phyloP scores from a whole-genome alignment of 2,329 filamentous ascomycete species.

The Colletotrichum cordylinicola region DNA sequence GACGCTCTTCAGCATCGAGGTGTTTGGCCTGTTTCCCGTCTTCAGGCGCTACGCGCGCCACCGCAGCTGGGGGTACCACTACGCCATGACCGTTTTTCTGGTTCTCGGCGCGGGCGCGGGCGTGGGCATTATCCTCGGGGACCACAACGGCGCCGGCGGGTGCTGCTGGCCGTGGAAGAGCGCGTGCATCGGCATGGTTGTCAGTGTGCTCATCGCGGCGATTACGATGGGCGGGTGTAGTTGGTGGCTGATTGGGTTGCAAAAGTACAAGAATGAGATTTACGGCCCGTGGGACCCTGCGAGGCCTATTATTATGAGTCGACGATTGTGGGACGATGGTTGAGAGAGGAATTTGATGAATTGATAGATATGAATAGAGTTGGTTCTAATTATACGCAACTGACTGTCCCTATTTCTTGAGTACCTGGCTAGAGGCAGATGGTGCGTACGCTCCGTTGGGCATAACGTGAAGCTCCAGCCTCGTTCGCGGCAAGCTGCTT shows the following conservation, averaged over 20 bases:
- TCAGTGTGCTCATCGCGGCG: constrained; percentile 76
- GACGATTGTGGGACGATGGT: constrained; percentile 57
- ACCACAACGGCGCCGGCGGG: constrained; percentile 34
- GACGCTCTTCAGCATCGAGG: constrained; percentile 95
- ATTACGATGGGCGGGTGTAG: constrained; percentile 91
- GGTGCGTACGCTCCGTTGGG: no score
- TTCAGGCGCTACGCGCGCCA: constrained; percentile 89
- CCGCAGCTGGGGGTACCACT: constrained; percentile 81
- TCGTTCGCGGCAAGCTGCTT: background rate
- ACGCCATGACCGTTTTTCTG: constrained; percentile 75
- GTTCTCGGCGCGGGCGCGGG: constrained; percentile 82
- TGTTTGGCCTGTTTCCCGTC: constrained; percentile 97
- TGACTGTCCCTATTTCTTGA: no score
- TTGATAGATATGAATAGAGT: background rate
- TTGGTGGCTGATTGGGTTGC: constrained; percentile 96
- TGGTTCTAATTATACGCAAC: background rate
- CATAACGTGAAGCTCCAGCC: no score
- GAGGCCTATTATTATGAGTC: constrained; percentile 80
- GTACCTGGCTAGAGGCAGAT: no score
- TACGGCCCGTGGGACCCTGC: constrained; percentile 98
- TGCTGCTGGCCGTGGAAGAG: constrained; percentile 57
- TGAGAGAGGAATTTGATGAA: background rate
- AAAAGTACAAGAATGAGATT: constrained; percentile 99
- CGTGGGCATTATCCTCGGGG: constrained; percentile 67
- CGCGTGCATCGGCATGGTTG: constrained; percentile 73